Conservation (phyloP, 805 yeast genomes). For the Hanseniaspora taiwanica region DNA sequence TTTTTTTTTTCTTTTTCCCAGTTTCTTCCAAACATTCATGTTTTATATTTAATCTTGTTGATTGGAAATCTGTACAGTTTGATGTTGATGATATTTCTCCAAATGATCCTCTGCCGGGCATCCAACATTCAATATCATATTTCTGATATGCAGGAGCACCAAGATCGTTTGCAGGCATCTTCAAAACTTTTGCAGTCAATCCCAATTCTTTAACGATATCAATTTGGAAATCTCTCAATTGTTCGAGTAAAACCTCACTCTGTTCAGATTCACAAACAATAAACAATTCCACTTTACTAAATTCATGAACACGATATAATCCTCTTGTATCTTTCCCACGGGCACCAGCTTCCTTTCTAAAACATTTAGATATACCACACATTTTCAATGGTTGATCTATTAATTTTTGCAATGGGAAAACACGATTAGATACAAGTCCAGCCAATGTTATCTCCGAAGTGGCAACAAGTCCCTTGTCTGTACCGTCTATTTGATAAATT, state of each 20-base stretch:
- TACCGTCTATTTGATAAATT: conserved; percentile 43
- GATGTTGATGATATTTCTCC: conserved; percentile 90
- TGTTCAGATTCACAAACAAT: conserved; percentile 44
- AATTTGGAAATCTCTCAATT: conserved; percentile 50
- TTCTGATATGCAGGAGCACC: conserved; percentile 91
- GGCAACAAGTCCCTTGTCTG: conserved; percentile 52
- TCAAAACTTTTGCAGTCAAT: conserved; percentile 62
- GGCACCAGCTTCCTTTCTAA: conserved; percentile 95
- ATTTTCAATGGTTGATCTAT: conserved; percentile 40
- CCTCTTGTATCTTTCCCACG: conserved; percentile 89
- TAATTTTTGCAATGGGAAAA: conserved; percentile 10
- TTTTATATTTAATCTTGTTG: conserved; percentile 67
- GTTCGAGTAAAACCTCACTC: conserved; percentile 42
- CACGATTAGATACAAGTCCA: conserved; percentile 48
- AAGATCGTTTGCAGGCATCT: conserved; percentile 82
- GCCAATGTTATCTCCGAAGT: conserved; percentile 95
- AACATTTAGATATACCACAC: conserved; percentile 77
- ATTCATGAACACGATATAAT: conserved; percentile 88
- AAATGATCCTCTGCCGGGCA: conserved; percentile 92
- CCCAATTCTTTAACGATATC: conserved; percentile 56
- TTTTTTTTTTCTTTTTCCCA: conserved; percentile 8
- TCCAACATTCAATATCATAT: conserved; percentile 92
- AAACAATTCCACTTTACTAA: conserved; percentile 86
- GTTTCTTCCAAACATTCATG: conserved; percentile 20
- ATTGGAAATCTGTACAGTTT: conserved; percentile 84